Percentiles rank a stretch among this genome's conserved stretches.
Conservation (phyloP, 768 basidiomycete species). For the Chlorophyllum brunneum region DNA sequence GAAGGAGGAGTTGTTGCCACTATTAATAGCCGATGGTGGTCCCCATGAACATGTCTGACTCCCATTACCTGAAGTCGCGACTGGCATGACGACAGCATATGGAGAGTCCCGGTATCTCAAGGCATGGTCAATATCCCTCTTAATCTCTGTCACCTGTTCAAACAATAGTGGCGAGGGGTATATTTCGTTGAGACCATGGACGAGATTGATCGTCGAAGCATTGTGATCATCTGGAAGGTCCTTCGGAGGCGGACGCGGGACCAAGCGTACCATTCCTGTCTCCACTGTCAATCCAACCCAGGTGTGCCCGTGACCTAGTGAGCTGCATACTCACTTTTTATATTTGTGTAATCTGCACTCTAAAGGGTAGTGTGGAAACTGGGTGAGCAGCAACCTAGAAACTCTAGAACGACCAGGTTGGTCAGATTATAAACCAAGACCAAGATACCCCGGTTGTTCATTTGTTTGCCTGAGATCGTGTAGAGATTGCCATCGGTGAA, state of each 20-base stretch:
- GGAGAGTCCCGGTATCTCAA: not conserved
- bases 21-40: not conserved
- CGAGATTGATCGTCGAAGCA: not conserved
- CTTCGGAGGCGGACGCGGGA: not conserved
- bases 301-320: not conserved
- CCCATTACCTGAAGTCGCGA: not conserved
- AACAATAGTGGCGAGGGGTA: not conserved
- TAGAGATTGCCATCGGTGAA: too few relatives aligned
- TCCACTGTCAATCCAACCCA: not conserved
- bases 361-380: too few relatives aligned
- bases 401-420: too few relatives aligned
- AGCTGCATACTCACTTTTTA: not conserved
- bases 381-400: too few relatives aligned
- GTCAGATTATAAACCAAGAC: too few relatives aligned
- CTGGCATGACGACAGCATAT: not conserved
- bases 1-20: not conserved
- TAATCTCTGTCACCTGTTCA: not conserved
- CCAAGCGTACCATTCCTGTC: not conserved
- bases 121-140: not conserved
- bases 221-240: not conserved
- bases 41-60: not conserved
- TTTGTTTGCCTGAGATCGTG: too few relatives aligned
- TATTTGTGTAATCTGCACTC: too few relatives aligned
- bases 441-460: too few relatives aligned
- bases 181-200: not conserved